Evolutionary conservation across 164 flowering plant species (phyloP), one percentile per base, ranked within the genome.

Genomic region (Vitis amurensis): DNA sequence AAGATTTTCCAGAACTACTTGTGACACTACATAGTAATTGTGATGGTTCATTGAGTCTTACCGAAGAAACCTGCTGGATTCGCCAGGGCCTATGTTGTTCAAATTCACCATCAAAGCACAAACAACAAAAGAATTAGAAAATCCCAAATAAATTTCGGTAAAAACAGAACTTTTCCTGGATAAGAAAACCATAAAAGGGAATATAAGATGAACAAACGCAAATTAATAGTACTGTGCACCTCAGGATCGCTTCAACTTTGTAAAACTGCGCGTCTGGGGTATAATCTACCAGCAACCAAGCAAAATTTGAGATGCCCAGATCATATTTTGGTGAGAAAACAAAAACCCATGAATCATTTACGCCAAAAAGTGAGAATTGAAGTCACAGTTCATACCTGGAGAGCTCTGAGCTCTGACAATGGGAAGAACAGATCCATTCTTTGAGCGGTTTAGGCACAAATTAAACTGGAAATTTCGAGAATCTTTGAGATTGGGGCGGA

Each of bases 161-260:
- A 19, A 50, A 71, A 57, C 50, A 65, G 13, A 16, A 16, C 13
- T 8, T n/a, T 9, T 48, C 63, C 31, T 50, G 11, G 64, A 10
- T 37, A 37, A 37, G 44, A 51, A 66, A 27, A 8, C 51, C 14
- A 51, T 6, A 19, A 44, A 29, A 10, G 58, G 3, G 57, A 17
- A 69, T 63, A 64, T n/a, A 50, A 44, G 16, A 56, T 3, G 51
- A 1, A 55, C 0, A 31, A 37, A 30, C 9, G 3, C 37, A 56
- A 16, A 65, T 44, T 7, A 17, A 47, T 8, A 12, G 8, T 4
- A n/a, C 13, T 19, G 5, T 37, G 37, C 48, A 91, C 98, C 98
- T 92, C 51, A 94, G 55, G 76, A 94, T 87, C 2, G 97, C 98
- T 81, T 94, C 98, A 23, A 92, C 87, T 82, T 89, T 94, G 87